phyloP scores from a whole-genome alignment of 352 stramenopile species.

The Plasmopara halstedii region DNA sequence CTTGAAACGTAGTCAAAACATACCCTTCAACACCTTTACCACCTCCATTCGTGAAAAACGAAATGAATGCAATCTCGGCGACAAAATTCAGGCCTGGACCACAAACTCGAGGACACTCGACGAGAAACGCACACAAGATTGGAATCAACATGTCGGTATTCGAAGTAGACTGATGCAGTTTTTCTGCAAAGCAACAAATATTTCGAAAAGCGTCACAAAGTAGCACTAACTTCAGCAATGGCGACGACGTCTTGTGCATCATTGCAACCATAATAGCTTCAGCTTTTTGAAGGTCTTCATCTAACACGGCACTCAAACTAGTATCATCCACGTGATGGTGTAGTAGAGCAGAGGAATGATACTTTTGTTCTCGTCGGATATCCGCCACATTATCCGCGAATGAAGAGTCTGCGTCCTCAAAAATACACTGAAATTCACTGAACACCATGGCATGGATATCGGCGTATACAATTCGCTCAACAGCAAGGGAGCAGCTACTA shows the following conservation, averaged over 20 bases:
- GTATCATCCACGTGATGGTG: neutral
- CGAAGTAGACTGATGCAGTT: constrained; percentile 46
- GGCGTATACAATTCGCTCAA: constrained; percentile 60
- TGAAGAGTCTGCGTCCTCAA: constrained; percentile 30
- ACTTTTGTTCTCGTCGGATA: constrained; percentile 42
- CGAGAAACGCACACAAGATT: constrained; percentile 52
- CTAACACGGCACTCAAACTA: constrained; percentile 7
- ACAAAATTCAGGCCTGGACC: constrained; percentile 35
- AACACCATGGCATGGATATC: constrained; percentile 62
- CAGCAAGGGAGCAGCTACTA: constrained; percentile 37
- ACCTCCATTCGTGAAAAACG: constrained; percentile 66
- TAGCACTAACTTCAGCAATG: constrained; percentile 55
- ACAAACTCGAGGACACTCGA: constrained; percentile 30
- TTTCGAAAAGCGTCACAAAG: constrained; percentile 49
- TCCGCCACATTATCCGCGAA: constrained; percentile 42
- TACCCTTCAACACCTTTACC: constrained; percentile 74
- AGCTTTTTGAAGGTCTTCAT: constrained; percentile 34
- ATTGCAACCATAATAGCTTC: constrained; percentile 36
- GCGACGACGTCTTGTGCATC: constrained; percentile 40
- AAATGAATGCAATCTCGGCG: constrained; percentile 65
- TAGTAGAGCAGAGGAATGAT: constrained; percentile 23
- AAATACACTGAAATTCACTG: constrained; percentile 36
- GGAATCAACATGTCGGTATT: constrained; percentile 70
- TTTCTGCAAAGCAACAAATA: constrained; percentile 63
- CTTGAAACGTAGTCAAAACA: constrained; percentile 69